Conservation (phyloP, 257 asterid genomes). For the Rauvolfia tetraphylla region DNA sequence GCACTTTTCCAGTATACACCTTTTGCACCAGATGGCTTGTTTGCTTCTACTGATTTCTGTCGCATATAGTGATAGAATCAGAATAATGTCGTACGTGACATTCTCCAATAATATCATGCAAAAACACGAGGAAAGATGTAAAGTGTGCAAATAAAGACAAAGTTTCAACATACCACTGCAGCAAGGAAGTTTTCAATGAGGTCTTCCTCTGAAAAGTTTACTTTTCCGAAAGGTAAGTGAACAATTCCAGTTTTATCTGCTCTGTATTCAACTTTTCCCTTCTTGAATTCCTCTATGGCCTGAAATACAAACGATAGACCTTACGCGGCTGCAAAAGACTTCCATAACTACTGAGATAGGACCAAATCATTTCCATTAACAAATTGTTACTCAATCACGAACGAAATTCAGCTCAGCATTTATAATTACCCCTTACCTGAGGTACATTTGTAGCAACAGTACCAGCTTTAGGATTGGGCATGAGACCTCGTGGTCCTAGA, state of each 20-base stretch:
- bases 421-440: conserved; percentile 49
- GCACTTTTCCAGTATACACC: conserved; percentile 97
- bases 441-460: conserved; percentile 94
- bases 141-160: neutral
- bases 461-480: conserved; percentile 99
- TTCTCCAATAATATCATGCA: neutral
- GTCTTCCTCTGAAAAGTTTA: conserved; percentile 84
- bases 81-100: neutral
- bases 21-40: conserved; percentile 91
- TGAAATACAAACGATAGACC: conserved; percentile 25
- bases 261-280: conserved; percentile 94
- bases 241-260: conserved; percentile 99
- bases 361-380: neutral
- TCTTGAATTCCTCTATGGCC: conserved; percentile 95
- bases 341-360: neutral
- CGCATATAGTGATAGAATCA: conserved; percentile 1
- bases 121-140: neutral
- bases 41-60: conserved; percentile 92
- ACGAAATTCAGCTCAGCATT: too few relatives aligned
- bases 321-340: neutral
- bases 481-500: conserved; percentile 92
- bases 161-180: conserved; percentile 53
- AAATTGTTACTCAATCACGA: too few relatives aligned
- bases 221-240: conserved; percentile 92
- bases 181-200: conserved; percentile 75